Conservation (phyloP, 208 protist species). For the Strigomonas galati region DNA sequence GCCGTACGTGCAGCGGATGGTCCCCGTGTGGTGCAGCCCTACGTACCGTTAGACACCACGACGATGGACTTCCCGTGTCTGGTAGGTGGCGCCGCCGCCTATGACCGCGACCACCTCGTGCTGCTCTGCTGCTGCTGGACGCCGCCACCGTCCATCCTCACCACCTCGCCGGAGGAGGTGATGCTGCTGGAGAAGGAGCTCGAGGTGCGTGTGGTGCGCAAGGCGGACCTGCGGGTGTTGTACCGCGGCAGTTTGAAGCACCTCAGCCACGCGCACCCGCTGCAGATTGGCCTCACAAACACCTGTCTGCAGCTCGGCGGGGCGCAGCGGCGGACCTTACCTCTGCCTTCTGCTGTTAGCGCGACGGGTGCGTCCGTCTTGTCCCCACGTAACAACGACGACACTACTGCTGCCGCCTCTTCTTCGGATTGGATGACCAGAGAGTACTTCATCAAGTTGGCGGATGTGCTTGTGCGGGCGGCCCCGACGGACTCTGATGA, state of each 20-base stretch:
- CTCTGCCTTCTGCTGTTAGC: too few relatives aligned
- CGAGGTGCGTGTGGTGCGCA: slow-evolving; percentile 64
- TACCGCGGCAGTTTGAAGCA: slow-evolving; percentile 36
- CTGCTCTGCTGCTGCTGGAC: slow-evolving; percentile 24
- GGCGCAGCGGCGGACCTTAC: too few relatives aligned
- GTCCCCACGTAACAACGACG: too few relatives aligned
- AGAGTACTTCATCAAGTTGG: slow-evolving; percentile 53
- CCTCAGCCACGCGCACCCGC: slow-evolving; percentile 56
- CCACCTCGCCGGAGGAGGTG: slow-evolving; percentile 20
- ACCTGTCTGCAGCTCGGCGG: neutral
- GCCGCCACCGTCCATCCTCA: slow-evolving; percentile 31
- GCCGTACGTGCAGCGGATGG: neutral
- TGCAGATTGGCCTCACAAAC: slow-evolving; percentile 55
- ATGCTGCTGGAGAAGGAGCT: slow-evolving; percentile 32
- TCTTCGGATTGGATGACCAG: slow-evolving; percentile 1
- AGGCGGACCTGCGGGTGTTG: too few relatives aligned
- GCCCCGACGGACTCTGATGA: slow-evolving; percentile 52
- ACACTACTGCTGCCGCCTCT: neutral
- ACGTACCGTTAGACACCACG: slow-evolving; percentile 16
- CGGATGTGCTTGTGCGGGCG: slow-evolving; percentile 50
- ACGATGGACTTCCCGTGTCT: slow-evolving; percentile 6
- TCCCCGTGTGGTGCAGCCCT: neutral
- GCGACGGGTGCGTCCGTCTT: too few relatives aligned
- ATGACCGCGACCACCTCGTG: too few relatives aligned
- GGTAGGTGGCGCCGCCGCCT: too few relatives aligned